Conservation (phyloP, 305 asterid genomes). For the Striga hermonthica region DNA sequence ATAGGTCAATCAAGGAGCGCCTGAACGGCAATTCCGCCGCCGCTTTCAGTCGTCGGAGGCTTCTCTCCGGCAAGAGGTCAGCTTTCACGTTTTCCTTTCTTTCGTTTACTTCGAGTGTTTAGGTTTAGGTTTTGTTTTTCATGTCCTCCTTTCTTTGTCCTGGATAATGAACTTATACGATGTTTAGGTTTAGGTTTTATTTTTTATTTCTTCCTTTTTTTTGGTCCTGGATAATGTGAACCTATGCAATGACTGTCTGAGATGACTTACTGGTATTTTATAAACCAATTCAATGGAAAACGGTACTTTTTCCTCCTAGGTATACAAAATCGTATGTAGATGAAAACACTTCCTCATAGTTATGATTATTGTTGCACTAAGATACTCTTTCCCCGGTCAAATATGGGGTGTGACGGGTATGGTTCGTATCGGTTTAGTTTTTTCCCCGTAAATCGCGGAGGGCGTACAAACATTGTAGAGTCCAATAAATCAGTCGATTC, state of each 20-base stretch:
- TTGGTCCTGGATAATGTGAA: slow-evolving; percentile 5
- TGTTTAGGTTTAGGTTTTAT: not conserved
- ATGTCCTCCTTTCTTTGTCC: not conserved
- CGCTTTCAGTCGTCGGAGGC: slow-evolving; percentile 44
- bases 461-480: not conserved
- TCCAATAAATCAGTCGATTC: not conserved
- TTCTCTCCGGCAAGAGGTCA: slow-evolving; percentile 58
- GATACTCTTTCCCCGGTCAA: not conserved
- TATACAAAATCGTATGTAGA: not conserved
- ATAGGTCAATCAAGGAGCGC: slow-evolving; percentile 51
- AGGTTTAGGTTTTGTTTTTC: not conserved
- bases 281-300: not conserved
- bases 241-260: not conserved
- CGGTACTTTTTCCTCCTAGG: slow-evolving; percentile 9
- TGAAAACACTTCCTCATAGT: slow-evolving; percentile 4
- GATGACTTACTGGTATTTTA: not conserved
- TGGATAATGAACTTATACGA: not conserved
- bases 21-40: slow-evolving; percentile 44
- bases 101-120: slow-evolving; percentile 8
- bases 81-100: slow-evolving; percentile 3
- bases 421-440: not conserved
- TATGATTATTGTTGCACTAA: not conserved
- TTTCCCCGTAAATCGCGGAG: not conserved
- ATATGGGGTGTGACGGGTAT: not conserved
- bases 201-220: not conserved